Evolutionary conservation across 2,329 filamentous ascomycete genomes (phyloP).

Genomic region (Sporothrix luriei): DNA sequence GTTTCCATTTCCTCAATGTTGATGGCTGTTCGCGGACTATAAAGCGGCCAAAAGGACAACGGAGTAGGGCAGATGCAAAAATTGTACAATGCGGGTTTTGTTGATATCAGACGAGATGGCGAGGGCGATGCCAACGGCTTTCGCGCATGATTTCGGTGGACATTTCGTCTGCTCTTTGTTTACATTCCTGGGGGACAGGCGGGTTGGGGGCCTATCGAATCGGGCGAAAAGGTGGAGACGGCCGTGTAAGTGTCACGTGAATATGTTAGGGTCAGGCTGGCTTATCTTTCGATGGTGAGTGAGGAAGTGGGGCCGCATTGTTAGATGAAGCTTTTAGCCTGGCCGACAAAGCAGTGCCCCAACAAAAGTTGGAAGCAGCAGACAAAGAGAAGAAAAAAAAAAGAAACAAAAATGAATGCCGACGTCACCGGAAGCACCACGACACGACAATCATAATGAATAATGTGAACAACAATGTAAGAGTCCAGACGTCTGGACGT

Average conservation of each 20-base stretch:
- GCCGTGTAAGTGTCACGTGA: constrained; percentile 33
- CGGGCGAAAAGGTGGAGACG: constrained; percentile 8
- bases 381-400: not conserved
- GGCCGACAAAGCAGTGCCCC: not conserved
- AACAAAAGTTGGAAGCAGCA: not conserved
- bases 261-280: not conserved
- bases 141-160: not conserved
- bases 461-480: not conserved
- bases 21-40: not conserved
- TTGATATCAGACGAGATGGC: not conserved
- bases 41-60: not conserved
- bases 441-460: not conserved
- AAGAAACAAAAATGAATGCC: not conserved
- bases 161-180: constrained; percentile 23
- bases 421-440: not conserved
- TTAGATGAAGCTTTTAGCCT: too few relatives aligned
- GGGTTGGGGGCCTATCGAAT: not conserved
- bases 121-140: not conserved
- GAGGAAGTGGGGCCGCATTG: not conserved
- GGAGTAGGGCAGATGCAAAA: not conserved
- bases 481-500: not conserved
- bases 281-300: not conserved
- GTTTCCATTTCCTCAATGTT: not conserved
- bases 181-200: constrained; percentile 9
- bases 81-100: too few relatives aligned